A percentile compares a stretch with the other conserved stretches of the same genome.
Conservation (phyloP, 2,329 filamentous ascomycete genomes). For the Colletotrichum agaves region DNA sequence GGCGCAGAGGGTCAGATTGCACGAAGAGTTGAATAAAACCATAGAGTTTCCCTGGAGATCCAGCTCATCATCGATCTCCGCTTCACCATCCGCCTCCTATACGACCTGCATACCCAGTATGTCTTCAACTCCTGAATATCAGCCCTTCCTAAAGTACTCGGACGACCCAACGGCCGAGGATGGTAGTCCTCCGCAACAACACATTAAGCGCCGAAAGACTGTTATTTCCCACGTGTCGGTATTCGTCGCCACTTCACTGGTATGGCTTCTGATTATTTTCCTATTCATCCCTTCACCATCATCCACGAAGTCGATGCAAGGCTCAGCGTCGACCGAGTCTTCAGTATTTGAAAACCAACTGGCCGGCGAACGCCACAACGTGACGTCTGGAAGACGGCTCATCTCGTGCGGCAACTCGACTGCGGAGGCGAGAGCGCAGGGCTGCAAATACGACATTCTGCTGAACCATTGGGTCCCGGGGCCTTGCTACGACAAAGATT, state of each 20-base stretch:
- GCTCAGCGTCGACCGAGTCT: background rate
- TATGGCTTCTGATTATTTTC: constrained; percentile 40
- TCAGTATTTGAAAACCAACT: background rate
- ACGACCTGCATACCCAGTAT: constrained; percentile 28
- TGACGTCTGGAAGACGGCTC: constrained; percentile 37
- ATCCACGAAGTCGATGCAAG: background rate
- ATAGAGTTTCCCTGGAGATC: background rate
- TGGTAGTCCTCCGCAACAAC: constrained; percentile 5
- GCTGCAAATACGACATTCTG: constrained; percentile 42
- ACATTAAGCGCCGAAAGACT: constrained; percentile 13
- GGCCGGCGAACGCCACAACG: constrained; percentile 34
- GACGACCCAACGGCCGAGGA: constrained; percentile 38
- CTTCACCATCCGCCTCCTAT: constrained; percentile 4
- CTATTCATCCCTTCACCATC: constrained; percentile 25
- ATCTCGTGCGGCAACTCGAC: constrained; percentile 40
- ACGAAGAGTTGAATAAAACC: constrained; percentile 17
- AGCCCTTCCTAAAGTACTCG: constrained; percentile 39
- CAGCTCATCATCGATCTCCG: rapidly evolving
- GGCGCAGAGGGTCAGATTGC: background rate
- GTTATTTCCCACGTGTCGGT: constrained; percentile 37
- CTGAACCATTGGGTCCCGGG: constrained; percentile 43
- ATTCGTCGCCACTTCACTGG: constrained; percentile 39
- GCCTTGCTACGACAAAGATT: constrained; percentile 40
- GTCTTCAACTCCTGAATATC: constrained; percentile 35
- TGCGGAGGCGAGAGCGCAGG: constrained; percentile 33